Evolutionary conservation across 805 yeast genomes (phyloP), one percentile per base, ranked within the genome.

Genomic region (Teunomyces kruisii): DNA sequence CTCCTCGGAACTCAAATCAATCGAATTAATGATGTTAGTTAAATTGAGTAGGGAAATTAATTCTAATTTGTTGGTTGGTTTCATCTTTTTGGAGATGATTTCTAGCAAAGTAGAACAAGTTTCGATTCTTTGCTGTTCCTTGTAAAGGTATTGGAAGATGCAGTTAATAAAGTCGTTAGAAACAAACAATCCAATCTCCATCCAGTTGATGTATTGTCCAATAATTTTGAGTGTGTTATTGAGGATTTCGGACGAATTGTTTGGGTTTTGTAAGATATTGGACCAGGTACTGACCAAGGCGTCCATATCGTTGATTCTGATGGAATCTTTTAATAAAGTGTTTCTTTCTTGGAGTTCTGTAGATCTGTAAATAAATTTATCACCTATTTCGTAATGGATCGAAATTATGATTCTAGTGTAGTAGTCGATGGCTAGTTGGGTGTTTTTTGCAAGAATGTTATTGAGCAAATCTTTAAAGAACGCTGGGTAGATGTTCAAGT

Each of bases 121-220:
- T 24, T 81, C 73, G 42, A 78, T 70, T 47, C 84, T 78, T 42
- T 80, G 78, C 16, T 63, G 65, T 4, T 65, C 64, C 46, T 62
- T 65, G 43, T 73, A 74, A 50, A 89, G 71, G 56, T 77, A 83
- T 47, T 75, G 78, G 56, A 81, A 84, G 39, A 89, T 75, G 30
- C 78, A 59, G 22, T 72, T 65, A 55, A 88, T 68, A 53, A 79
- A 83, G 38, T 78, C 78, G 28, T 78, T 74, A 40, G 80, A 80
- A 26, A 90, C 75, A 44, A 92, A 80, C 54, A 88, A 71, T 44
- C 83, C 73, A 49, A 91, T 83, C 61, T 88, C 95, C 62, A 91
- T 88, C 99, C 99, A 94, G 17, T 91, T 83, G 17, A 90, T 86
- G 77, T 86, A 94, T 9, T 81, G 81, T 9, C 97, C 97, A 45